Conservation (phyloP, 2,329 filamentous ascomycete species). For the Fusarium aywerte region DNA sequence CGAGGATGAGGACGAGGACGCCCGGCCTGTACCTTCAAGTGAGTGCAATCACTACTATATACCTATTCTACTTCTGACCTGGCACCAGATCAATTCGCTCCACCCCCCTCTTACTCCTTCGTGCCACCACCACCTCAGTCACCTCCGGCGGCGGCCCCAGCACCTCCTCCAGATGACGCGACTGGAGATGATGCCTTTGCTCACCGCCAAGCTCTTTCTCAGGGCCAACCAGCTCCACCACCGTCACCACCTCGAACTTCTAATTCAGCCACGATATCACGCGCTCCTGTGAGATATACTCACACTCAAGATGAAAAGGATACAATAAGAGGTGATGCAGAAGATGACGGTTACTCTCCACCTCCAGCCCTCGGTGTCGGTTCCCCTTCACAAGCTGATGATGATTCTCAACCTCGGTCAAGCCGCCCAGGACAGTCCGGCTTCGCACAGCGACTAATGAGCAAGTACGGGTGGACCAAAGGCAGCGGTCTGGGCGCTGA, state of each 20-base stretch:
- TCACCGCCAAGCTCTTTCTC: slow-evolving; percentile 68
- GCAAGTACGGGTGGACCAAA: slow-evolving; percentile 92
- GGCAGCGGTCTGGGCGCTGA: slow-evolving; percentile 88
- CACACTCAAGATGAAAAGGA: slow-evolving; percentile 44
- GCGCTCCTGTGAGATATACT: slow-evolving; percentile 79
- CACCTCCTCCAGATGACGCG: slow-evolving; percentile 64
- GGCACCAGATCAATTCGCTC: slow-evolving; percentile 67
- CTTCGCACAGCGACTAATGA: slow-evolving; percentile 89
- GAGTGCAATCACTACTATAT: slow-evolving; percentile 22
- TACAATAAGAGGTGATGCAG: slow-evolving; percentile 54
- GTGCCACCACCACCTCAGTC: slow-evolving; percentile 65
- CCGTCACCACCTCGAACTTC: slow-evolving; percentile 54
- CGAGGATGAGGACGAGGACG: slow-evolving; percentile 55
- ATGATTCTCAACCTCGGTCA: slow-evolving; percentile 61
- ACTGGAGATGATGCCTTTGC: slow-evolving; percentile 77
- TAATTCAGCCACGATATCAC: slow-evolving; percentile 73
- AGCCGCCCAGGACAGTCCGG: slow-evolving; percentile 81
- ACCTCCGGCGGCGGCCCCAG: slow-evolving; percentile 59
- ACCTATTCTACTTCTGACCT: slow-evolving; percentile 34
- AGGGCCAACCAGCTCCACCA: slow-evolving; percentile 50
- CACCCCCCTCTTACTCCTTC: slow-evolving; percentile 66
- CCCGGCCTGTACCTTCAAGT: slow-evolving; percentile 49
- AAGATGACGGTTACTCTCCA: slow-evolving; percentile 56
- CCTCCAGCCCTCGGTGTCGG: slow-evolving; percentile 62
- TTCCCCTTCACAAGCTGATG: slow-evolving; percentile 48